These are phyloP conservation scores for Thozetella sp. DNA, from an alignment of 495 filamentous ascomycete species.

Conservation along the genomic window DNA sequence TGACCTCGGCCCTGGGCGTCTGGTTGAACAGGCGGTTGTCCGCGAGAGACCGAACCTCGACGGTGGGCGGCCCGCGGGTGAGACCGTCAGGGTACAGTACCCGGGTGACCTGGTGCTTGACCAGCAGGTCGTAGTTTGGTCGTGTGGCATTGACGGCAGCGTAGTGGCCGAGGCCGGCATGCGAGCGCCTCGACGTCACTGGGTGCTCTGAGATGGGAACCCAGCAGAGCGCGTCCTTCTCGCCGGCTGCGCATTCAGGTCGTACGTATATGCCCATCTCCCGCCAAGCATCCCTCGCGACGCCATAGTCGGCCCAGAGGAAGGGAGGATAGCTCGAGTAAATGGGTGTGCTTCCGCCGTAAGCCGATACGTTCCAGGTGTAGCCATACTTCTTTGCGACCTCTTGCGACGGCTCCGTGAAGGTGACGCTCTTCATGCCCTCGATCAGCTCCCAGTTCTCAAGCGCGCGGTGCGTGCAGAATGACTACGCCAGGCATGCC, in stretches of 20 bases:
- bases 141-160: constrained; percentile 22
- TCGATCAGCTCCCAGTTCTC: background rate
- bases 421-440: constrained; percentile 16
- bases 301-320: constrained; percentile 18
- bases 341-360: constrained; percentile 18
- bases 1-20: constrained; percentile 15
- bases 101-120: constrained; percentile 22
- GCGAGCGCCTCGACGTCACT: constrained; percentile 30
- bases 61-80: constrained; percentile 12
- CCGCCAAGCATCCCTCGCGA: constrained; percentile 8
- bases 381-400: constrained; percentile 15
- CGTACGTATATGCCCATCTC: constrained; percentile 15
- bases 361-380: constrained; percentile 21
- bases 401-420: constrained; percentile 17
- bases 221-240: constrained; percentile 26
- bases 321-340: constrained; percentile 18
- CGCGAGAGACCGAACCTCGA: constrained; percentile 18
- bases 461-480: no score
- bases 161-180: constrained; percentile 38
- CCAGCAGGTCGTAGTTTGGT: constrained; percentile 36
- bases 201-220: constrained; percentile 27
- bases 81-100: constrained; percentile 20
- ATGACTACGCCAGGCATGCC: no score
- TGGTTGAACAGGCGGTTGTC: constrained; percentile 17
- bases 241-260: constrained; percentile 21